A percentile compares a stretch with the other conserved stretches of the same genome.
These are phyloP conservation scores for Millerozyma miso DNA, from an alignment of 805 yeast species.

Conservation along the genomic window DNA sequence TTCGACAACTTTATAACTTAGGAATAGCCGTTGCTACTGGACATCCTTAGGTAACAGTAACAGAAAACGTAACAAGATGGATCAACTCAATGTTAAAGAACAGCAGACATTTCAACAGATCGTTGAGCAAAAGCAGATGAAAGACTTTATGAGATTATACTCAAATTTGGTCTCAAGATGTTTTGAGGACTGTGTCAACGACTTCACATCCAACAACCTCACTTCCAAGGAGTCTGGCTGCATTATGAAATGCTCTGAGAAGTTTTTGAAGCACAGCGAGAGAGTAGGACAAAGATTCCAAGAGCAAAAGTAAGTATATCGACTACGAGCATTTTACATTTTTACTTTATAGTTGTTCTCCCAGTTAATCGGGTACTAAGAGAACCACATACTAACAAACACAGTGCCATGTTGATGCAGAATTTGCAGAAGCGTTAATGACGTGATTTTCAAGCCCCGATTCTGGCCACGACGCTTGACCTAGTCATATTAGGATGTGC, in stretches of 20 bases:
- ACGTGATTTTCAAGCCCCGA: no score
- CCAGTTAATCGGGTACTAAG: no score
- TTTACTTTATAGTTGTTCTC: no score
- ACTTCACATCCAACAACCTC: constrained; percentile 88
- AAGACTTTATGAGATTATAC: constrained; percentile 95
- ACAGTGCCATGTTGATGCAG: constrained; percentile 64
- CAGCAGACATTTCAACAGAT: constrained; percentile 95
- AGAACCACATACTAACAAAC: constrained; percentile 23
- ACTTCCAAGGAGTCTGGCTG: constrained; percentile 83
- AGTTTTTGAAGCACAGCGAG: constrained; percentile 96
- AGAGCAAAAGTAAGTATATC: constrained; percentile 69
- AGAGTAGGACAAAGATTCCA: constrained; percentile 99
- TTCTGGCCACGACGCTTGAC: no score
- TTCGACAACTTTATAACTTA: not conserved
- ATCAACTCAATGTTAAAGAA: constrained; percentile 89
- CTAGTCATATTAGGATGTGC: no score
- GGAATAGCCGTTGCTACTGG: not conserved
- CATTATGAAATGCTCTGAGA: constrained; percentile 89
- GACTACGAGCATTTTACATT: not conserved
- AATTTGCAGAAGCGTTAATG: constrained; percentile 42
- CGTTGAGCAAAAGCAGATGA: constrained; percentile 97
- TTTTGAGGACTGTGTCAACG: constrained; percentile 96
- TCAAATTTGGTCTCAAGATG: constrained; percentile 95
- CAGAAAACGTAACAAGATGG: constrained; percentile 51
- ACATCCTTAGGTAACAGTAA: not conserved